A percentile compares a stretch with the other conserved stretches of the same genome.
Conservation (phyloP, 441 rosid species). For the Bocquillonia castaneifolia region DNA sequence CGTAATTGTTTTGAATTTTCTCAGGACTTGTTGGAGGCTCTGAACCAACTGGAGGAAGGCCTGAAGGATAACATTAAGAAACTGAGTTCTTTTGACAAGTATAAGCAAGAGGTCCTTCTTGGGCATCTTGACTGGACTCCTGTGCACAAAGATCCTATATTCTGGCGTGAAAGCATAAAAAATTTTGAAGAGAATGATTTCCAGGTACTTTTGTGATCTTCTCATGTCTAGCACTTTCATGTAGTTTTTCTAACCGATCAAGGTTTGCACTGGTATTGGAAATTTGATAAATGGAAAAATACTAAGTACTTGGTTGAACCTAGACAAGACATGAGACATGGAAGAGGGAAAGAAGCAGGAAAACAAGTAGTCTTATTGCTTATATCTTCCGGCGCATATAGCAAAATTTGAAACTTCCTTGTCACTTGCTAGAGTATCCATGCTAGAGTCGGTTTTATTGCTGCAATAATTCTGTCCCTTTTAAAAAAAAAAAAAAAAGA, state of each 20-base stretch:
- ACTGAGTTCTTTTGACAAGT: conserved; percentile 91
- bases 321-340: neutral
- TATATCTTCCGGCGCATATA: neutral
- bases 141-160: conserved; percentile 86
- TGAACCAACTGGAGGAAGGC: conserved; percentile 83
- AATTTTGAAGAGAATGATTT: conserved; percentile 92
- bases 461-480: neutral
- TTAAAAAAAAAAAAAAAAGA: neutral
- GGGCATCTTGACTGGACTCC: conserved; percentile 99
- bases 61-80: conserved; percentile 76
- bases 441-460: neutral
- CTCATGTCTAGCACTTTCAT: neutral
- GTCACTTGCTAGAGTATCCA: neutral
- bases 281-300: neutral
- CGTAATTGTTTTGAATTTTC: conserved; percentile 14
- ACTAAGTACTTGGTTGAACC: neutral
- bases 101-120: conserved; percentile 96
- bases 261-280: neutral
- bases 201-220: conserved; percentile 51
- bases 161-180: conserved; percentile 92
- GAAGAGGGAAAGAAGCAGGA: neutral
- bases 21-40: conserved; percentile 86
- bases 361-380: neutral
- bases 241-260: neutral
- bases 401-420: neutral